Percentiles rank a stretch among this genome's conserved stretches.
phyloP scores from a whole-genome alignment of 78 protist genomes.

The Dictyostelium brefeldianum region DNA sequence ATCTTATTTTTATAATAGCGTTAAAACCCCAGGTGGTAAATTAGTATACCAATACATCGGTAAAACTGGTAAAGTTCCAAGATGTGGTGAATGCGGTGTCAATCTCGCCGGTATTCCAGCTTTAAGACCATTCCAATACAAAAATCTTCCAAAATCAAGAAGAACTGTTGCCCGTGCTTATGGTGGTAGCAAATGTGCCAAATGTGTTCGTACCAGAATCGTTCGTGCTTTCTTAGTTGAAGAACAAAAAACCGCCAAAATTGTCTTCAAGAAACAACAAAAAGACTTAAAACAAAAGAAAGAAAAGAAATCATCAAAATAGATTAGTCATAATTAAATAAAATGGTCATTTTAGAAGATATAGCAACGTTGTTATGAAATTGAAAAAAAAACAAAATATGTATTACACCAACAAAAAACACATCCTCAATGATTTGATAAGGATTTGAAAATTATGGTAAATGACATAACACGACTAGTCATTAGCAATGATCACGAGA shows the following conservation, averaged over 20 bases:
- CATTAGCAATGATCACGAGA: no score
- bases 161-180: constrained; percentile 96
- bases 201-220: constrained; percentile 94
- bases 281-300: constrained; percentile 40
- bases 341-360: neutral
- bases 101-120: constrained; percentile 89
- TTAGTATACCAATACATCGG: constrained; percentile 88
- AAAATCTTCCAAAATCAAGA: constrained; percentile 80
- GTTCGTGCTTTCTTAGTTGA: constrained; percentile 98
- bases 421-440: no score
- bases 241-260: constrained; percentile 98
- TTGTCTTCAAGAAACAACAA: constrained; percentile 86
- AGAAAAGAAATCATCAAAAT: constrained; percentile 77
- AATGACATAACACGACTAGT: no score
- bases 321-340: neutral
- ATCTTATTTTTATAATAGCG: constrained; percentile 22
- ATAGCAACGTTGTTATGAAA: no score
- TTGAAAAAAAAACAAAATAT: no score
- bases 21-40: constrained; percentile 89
- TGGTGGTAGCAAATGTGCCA: constrained; percentile 94
- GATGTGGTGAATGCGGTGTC: constrained; percentile 93
- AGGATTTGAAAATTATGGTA: no score
- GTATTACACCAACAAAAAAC: no score
- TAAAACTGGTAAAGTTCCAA: constrained; percentile 89
- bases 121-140: constrained; percentile 85